phyloP scores from a whole-genome alignment of 805 yeast species.

The Ogataea polymorpha region DNA sequence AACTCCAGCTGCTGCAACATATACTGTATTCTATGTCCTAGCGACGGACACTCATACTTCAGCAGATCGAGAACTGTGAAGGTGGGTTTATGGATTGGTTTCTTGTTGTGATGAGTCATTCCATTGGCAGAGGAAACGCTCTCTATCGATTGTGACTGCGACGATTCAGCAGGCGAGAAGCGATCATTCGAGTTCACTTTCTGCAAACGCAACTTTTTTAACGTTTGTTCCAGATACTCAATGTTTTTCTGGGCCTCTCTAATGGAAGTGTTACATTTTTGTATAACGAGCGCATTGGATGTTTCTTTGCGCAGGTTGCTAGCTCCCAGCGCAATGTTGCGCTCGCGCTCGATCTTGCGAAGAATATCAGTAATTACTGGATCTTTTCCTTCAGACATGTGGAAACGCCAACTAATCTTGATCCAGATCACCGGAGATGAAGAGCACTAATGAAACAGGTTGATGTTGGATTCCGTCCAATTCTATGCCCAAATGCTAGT shows the following conservation, averaged over 20 bases:
- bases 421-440: conserved; percentile 5
- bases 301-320: conserved; percentile 76
- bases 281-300: conserved; percentile 76
- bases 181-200: conserved; percentile 8
- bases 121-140: conserved; percentile 5
- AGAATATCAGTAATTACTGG: conserved; percentile 62
- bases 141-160: conserved; percentile 1
- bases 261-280: conserved; percentile 85
- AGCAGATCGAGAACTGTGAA: conserved; percentile 76
- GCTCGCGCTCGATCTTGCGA: conserved; percentile 84
- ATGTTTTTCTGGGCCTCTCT: conserved; percentile 90
- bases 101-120: conserved; percentile 14
- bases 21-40: conserved; percentile 91
- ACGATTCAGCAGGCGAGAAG: conserved; percentile 1
- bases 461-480: background rate
- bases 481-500: background rate
- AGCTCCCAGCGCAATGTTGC: conserved; percentile 84
- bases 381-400: conserved; percentile 26
- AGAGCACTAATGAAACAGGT: background rate
- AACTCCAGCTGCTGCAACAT: conserved; percentile 95
- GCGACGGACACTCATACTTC: conserved; percentile 89
- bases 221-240: conserved; percentile 77
- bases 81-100: conserved; percentile 35
- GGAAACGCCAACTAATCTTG: conserved; percentile 10
- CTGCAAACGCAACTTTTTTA: conserved; percentile 55